These are phyloP conservation scores for Globisporangium barbulae DNA, from an alignment of 352 stramenopile genomes.

Conservation along the genomic window DNA sequence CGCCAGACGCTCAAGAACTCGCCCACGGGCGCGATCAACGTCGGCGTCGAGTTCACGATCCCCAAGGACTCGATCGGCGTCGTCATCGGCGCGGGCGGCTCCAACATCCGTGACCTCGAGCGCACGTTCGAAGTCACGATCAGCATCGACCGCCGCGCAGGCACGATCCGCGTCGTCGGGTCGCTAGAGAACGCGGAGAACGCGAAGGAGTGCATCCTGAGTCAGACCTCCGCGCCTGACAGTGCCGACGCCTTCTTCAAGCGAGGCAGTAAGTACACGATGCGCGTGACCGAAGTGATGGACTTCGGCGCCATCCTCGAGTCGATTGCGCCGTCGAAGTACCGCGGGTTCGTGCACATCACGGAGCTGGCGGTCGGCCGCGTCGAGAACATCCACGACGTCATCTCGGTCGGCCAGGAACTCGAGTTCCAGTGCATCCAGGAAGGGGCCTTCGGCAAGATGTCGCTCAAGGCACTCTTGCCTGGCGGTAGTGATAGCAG, in stretches of 20 bases:
- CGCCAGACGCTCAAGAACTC: constrained; percentile 51
- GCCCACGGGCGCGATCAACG: constrained; percentile 32
- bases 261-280: constrained; percentile 88
- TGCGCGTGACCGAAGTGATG: constrained; percentile 91
- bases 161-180: constrained; percentile 88
- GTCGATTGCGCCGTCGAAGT: constrained; percentile 52
- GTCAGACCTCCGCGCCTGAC: constrained; percentile 23
- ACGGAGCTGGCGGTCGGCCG: constrained; percentile 84
- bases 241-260: constrained; percentile 62
- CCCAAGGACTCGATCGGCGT: constrained; percentile 49
- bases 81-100: constrained; percentile 72
- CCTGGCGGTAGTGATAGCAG: constrained; percentile 2
- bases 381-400: constrained; percentile 60
- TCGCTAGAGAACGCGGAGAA: constrained; percentile 64
- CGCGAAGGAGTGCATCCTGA: constrained; percentile 71
- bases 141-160: constrained; percentile 82
- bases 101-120: constrained; percentile 76
- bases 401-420: constrained; percentile 64
- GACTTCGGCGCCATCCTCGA: constrained; percentile 95
- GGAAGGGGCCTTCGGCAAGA: constrained; percentile 75
- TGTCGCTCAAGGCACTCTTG: constrained; percentile 65
- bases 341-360: constrained; percentile 94
- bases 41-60: constrained; percentile 62
- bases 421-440: constrained; percentile 81
- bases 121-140: constrained; percentile 52